phyloP scores from a whole-genome alignment of 345 rosid genomes.

The Heritiera fomes region DNA sequence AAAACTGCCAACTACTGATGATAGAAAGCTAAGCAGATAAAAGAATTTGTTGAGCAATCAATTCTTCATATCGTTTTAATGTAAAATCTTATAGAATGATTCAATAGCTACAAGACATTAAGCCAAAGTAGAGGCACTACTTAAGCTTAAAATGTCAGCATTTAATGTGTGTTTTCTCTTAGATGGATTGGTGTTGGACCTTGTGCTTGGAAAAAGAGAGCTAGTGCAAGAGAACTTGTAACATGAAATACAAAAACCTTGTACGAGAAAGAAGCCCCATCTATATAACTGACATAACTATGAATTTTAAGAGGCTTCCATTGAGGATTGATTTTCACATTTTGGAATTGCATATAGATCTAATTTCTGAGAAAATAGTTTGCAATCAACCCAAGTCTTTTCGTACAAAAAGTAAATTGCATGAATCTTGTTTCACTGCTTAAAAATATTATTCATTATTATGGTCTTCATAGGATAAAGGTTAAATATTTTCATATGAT shows the following conservation, averaged over 20 bases:
- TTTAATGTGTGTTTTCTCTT: not conserved
- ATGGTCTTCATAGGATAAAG: no score
- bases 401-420: not conserved
- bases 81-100: not conserved
- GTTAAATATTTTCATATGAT: no score
- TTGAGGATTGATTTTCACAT: not conserved
- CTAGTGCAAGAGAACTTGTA: not conserved
- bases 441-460: no score
- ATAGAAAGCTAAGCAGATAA: slow-evolving; percentile 5
- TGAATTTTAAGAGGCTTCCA: not conserved
- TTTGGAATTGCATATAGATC: not conserved
- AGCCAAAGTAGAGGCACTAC: not conserved
- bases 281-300: not conserved
- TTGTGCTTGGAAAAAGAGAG: not conserved
- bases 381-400: not conserved
- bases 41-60: not conserved
- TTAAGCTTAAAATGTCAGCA: not conserved
- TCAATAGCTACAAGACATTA: not conserved
- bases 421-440: no score
- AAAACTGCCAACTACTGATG: not conserved
- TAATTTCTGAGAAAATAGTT: not conserved
- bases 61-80: not conserved
- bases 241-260: not conserved
- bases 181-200: not conserved
- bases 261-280: not conserved